Conservation (phyloP, 306 rosid species). For the Cucurbita pepo region DNA sequence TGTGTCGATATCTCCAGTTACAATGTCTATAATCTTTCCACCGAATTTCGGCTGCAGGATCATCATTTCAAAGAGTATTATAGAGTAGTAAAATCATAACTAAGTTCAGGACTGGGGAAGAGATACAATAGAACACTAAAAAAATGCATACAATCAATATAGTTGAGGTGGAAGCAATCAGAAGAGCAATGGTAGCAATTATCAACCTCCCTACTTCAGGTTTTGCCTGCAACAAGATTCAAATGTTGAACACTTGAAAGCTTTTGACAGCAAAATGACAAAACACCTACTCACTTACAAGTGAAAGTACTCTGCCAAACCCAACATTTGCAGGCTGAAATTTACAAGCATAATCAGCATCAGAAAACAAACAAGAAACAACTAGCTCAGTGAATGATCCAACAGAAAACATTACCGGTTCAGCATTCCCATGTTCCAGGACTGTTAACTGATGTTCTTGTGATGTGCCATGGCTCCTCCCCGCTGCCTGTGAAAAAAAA, state of each 20-base stretch:
- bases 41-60: conserved; percentile 53
- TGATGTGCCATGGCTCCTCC: conserved; percentile 21
- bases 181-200: conserved; percentile 45
- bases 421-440: conserved; percentile 52
- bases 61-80: conserved; percentile 5
- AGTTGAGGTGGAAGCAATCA: conserved; percentile 57
- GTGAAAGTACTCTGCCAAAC: conserved; percentile 24
- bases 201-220: conserved; percentile 48
- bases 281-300: conserved; percentile 33
- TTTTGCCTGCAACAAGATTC: conserved; percentile 30
- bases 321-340: conserved; percentile 40
- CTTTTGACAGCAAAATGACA: conserved; percentile 1
- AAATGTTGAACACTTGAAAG: neutral
- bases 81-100: neutral
- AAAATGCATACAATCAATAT: conserved; percentile 40
- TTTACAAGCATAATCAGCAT: conserved; percentile 5
- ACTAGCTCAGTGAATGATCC: neutral
- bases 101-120: neutral
- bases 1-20: conserved; percentile 35
- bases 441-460: conserved; percentile 22
- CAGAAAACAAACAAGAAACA: neutral
- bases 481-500: conserved; percentile 7
- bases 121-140: neutral
- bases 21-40: conserved; percentile 65
- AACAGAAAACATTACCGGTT: conserved; percentile 28